Percentiles rank a stretch among this genome's conserved stretches.
Conservation (phyloP, 176 grass and related monocot genomes). For the Paspalum notatum region DNA sequence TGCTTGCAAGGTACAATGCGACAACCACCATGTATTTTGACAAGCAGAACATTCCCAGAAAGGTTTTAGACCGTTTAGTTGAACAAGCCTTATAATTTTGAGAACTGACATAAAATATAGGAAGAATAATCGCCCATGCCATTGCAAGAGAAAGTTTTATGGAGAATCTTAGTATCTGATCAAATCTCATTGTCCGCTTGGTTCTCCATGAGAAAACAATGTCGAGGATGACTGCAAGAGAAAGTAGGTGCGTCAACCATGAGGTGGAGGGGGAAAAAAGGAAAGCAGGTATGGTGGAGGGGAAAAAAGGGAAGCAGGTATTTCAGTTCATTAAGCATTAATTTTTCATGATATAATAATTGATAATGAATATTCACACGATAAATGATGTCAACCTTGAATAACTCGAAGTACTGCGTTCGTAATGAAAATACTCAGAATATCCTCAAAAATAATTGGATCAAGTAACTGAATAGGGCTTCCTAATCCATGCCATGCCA, state of each 20-base stretch:
- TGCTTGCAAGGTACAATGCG: conserved; percentile 71
- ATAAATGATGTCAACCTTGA: conserved; percentile 58
- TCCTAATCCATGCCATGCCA: conserved; percentile 89
- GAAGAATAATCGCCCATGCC: conserved; percentile 76
- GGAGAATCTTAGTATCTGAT: conserved; percentile 74
- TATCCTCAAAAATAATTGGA: conserved; percentile 74
- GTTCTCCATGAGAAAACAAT: conserved; percentile 86
- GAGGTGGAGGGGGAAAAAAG: background rate
- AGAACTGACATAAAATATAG: conserved; percentile 76
- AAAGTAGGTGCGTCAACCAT: conserved; percentile 15
- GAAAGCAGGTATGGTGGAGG: background rate
- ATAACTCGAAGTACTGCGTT: conserved; percentile 85
- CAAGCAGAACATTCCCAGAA: conserved; percentile 74
- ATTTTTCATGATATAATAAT: conserved; percentile 1
- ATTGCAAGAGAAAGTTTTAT: conserved; percentile 73
- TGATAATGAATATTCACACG: conserved; percentile 15
- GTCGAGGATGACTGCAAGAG: conserved; percentile 76
- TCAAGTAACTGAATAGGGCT: conserved; percentile 88
- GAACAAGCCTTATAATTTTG: conserved; percentile 74
- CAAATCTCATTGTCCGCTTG: conserved; percentile 64
- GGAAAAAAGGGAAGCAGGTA: background rate
- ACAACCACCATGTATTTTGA: conserved; percentile 90
- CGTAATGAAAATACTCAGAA: conserved; percentile 95
- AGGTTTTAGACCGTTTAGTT: conserved; percentile 51
- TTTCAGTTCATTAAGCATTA: conserved; percentile 4